A percentile compares a stretch with the other conserved stretches of the same genome.
These are phyloP conservation scores for Ceratorhiza oryzae-sativae DNA, from an alignment of 1,284 basidiomycete genomes.

Conservation along the genomic window DNA sequence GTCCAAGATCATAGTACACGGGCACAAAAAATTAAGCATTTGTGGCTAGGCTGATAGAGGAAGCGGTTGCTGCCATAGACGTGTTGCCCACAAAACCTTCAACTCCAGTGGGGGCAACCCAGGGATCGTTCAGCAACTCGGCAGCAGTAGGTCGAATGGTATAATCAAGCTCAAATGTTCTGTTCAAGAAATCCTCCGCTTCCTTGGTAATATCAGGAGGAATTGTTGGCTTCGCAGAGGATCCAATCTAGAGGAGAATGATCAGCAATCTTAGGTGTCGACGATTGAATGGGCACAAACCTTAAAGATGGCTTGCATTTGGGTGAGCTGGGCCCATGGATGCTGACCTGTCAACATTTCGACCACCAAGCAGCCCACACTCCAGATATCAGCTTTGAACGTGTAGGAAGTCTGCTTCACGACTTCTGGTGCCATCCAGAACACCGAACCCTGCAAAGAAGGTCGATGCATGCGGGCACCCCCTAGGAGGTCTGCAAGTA, in stretches of 20 bases:
- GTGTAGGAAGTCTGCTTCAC: constrained; percentile 96
- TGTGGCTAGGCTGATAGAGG: constrained; percentile 2
- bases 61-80: background rate
- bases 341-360: constrained; percentile 99
- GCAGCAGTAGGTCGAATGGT: constrained; percentile 81
- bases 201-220: constrained; percentile 89
- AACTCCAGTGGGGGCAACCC: constrained; percentile 60
- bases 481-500: constrained; percentile 70
- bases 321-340: constrained; percentile 96
- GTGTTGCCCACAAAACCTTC: background rate
- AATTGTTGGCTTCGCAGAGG: constrained; percentile 80
- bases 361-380: constrained; percentile 94
- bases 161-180: constrained; percentile 87
- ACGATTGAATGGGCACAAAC: constrained; percentile 54
- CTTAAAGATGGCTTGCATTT: constrained; percentile 99
- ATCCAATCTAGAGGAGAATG: constrained; percentile 73
- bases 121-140: constrained; percentile 77
- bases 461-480: constrained; percentile 83
- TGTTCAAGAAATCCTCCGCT: constrained; percentile 81
- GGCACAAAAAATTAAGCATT: background rate
- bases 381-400: constrained; percentile 97
- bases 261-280: constrained; percentile 1
- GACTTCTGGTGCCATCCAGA: constrained; percentile 99
- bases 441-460: constrained; percentile 95
- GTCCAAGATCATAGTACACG: background rate